Evolutionary conservation across 2,329 filamentous ascomycete genomes (phyloP), one percentile per base, ranked within the genome.

Genomic region (Cladobotryum mycophilum): DNA sequence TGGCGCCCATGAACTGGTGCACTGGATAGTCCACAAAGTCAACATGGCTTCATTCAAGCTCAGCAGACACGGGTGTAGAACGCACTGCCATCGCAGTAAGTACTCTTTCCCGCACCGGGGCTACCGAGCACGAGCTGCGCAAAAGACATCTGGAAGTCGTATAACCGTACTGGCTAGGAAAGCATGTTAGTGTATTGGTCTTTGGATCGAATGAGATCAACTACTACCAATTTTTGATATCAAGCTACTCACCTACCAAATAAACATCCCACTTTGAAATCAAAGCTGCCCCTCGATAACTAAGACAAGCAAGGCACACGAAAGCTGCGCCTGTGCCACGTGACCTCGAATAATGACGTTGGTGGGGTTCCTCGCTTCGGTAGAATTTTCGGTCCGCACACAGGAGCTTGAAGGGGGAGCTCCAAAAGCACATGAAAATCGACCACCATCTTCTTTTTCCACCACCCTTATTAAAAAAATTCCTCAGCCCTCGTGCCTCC

Each of bases 1-100:
- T 96, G 56, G 93, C 92, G 58, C 86, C 86, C 78, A 97, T 86
- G 73, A 99, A 99, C 72, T 99, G 93, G 65, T 96, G 89, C 88
- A 99, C 82, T 85, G 38, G 14, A 42, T 13, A 22, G 37, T 37
- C 20, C 17, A 6, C 5, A 45, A 45, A 7, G 17, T 18, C 30
- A 35, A 38, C 41, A 22, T 13, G 33, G 33, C 17, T 25, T 43
- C 30, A 44, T 42, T 15, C 11, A 7, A 47, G 13, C 12, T 9
- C 17, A 25, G 14, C 5, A 34, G 33, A 38, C 36, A 17, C 25
- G 25, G 25, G 25, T 30, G 25, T 30, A 30, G 2, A 35, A 63
- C 82, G 68, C 69, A 85, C 82, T 96, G 65, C 93, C 93, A 82
- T 97, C 89, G 76, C 92, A 97, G 68, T 96, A 96, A 7, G 93